Percentiles rank a stretch among this genome's conserved stretches.
Evolutionary conservation across 495 filamentous ascomycete genomes (phyloP).

Genomic region (Sporormia fimetaria): DNA sequence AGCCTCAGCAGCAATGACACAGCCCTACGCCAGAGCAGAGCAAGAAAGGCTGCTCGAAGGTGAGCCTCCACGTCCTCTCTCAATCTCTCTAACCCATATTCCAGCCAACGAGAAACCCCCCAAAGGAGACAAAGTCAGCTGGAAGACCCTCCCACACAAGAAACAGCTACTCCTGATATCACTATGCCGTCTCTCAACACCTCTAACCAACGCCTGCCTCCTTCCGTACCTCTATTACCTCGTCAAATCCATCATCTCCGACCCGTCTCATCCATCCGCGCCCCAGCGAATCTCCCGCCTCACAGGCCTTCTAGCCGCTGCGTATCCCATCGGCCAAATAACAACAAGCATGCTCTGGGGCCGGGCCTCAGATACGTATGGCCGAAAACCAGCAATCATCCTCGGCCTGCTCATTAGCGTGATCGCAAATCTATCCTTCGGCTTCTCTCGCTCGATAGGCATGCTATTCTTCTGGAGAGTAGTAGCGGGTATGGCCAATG

Average conservation of each 20-base stretch:
- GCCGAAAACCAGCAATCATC: slow-evolving; percentile 66
- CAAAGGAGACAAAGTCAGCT: slow-evolving; percentile 23
- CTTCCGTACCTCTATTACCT: slow-evolving; percentile 47
- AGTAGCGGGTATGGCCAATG: slow-evolving; percentile 59
- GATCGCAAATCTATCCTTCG: slow-evolving; percentile 58
- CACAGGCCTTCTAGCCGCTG: slow-evolving; percentile 60
- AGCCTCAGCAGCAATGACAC: neutral
- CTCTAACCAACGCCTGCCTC: slow-evolving; percentile 60
- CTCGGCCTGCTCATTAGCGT: slow-evolving; percentile 58
- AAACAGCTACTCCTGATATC: slow-evolving; percentile 59
- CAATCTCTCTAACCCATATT: neutral
- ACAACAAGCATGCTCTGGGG: slow-evolving; percentile 71
- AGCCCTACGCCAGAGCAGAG: slow-evolving; percentile 2
- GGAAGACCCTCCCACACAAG: slow-evolving; percentile 47
- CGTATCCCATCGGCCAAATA: slow-evolving; percentile 67
- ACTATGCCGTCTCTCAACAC: slow-evolving; percentile 57
- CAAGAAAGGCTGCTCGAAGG: slow-evolving; percentile 13
- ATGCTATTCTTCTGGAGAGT: slow-evolving; percentile 60
- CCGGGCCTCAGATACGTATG: slow-evolving; percentile 55
- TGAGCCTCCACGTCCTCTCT: no score
- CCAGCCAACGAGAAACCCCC: neutral
- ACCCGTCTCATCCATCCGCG: slow-evolving; percentile 19
- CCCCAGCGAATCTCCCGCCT: slow-evolving; percentile 47
- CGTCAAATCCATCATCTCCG: slow-evolving; percentile 35
- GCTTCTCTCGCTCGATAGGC: slow-evolving; percentile 60